Base-by-base conservation (phyloP, 768 basidiomycete genomes). In the Amanita rimosa region DNA sequence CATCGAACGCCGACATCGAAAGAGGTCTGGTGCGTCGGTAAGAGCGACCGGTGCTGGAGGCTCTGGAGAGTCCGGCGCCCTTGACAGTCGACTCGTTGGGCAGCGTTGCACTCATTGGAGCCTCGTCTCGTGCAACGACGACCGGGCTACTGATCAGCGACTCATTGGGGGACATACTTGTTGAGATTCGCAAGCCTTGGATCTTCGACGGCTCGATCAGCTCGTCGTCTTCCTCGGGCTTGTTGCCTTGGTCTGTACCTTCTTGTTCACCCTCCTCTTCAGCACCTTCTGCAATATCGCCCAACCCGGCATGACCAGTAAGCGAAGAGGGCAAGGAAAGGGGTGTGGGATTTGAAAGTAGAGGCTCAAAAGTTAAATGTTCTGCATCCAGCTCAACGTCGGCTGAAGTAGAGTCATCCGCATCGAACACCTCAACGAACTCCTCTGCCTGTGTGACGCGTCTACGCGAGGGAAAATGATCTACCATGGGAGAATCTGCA, bases 261-360 rank as follows among this genome's bases (percentile, higher is more conserved):
- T 56, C 63, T 34, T 61, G 59, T 14, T 66, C 64, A 19, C 76
- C 79, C 39, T 81, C 78, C 16, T 77, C 76, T 55, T 81, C 79
- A 24, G 73, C 74, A n/a, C 75, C 76, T 57, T 82, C 80, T 7
- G 74, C 72, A 29, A 82, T 81, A 55, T 80, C 76, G 42, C 75
- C 77, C n/a, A 81, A 62, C 0, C 68, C 45, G 9, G 58, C 61
- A 16, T 60, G 50, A 5, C 55, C 57, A 6, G 61, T 58, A 49
- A 59, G 63, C 36, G 60, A 63, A 52, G 52, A 58, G 53, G 62
- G 64, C 13, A 66, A 60, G 33, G 73, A 62, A 13, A 69, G 60
- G n/a, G 70, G 66, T 6, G 70, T 61, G 13, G 68, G 62, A 47
- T 69, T 56, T 44, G 58, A 59, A 27, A 80, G 56, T n/a, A 82